Evolutionary conservation across 2,329 filamentous ascomycete species (phyloP).

Genomic region (Polychaeton citri): DNA sequence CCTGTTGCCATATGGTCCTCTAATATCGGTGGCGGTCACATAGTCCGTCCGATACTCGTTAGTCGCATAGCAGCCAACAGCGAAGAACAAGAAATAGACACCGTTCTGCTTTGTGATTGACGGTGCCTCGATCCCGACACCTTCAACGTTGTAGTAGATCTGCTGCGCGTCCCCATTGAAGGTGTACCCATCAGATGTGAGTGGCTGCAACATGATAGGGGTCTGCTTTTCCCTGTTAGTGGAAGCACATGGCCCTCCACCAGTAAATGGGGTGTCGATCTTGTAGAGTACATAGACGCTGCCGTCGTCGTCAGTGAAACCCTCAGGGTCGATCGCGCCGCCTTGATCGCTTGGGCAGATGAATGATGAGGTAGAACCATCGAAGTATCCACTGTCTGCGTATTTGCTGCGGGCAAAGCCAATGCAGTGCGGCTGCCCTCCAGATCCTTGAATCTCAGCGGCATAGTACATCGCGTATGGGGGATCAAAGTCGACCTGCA

Average conservation of each 20-base stretch:
- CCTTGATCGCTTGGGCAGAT: slow-evolving; percentile 15
- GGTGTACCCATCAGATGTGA: slow-evolving; percentile 33
- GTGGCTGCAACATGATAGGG: slow-evolving; percentile 44
- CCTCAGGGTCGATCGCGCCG: slow-evolving; percentile 18
- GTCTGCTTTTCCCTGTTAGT: slow-evolving; percentile 21
- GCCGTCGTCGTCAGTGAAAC: slow-evolving; percentile 35
- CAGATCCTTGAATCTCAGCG: slow-evolving; percentile 10
- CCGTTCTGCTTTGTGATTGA: slow-evolving; percentile 6
- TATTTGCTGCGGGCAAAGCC: slow-evolving; percentile 13
- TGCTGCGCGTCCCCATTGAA: slow-evolving; percentile 6
- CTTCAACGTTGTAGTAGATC: slow-evolving; percentile 10
- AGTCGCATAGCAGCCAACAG: slow-evolving; percentile 10
- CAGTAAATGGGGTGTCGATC: slow-evolving; percentile 46
- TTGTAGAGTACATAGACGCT: slow-evolving; percentile 51
- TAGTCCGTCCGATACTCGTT: slow-evolving; percentile 12
- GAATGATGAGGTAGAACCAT: slow-evolving; percentile 7
- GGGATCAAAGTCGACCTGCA: slow-evolving; percentile 23
- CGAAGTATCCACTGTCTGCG: slow-evolving; percentile 14
- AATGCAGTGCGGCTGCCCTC: slow-evolving; percentile 17
- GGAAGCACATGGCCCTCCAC: slow-evolving; percentile 20
- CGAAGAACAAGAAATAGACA: slow-evolving; percentile 14
- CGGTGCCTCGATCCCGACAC: slow-evolving; percentile 12
- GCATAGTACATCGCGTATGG: slow-evolving; percentile 18
- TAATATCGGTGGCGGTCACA: slow-evolving; percentile 6
- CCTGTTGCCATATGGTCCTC: slow-evolving; percentile 11